Conservation (phyloP, 352 stramenopile genomes). For the Pythium folliculosum region DNA sequence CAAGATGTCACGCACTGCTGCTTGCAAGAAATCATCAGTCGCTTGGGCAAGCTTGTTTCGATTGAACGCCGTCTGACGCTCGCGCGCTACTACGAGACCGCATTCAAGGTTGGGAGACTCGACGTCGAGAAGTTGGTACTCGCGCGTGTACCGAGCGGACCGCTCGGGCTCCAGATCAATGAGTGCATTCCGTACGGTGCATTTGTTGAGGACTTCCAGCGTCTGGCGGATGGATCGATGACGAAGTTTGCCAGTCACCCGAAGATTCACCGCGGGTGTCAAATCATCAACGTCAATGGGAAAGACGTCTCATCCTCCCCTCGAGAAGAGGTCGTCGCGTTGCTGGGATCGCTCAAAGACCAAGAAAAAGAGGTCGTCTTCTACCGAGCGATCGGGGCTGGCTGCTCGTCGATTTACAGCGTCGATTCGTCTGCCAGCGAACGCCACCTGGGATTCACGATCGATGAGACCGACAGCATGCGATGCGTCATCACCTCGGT, state of each 20-base stretch:
- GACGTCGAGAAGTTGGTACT: constrained; percentile 62
- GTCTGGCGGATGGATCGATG: constrained; percentile 37
- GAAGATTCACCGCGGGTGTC: constrained; percentile 51
- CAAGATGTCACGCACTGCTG: constrained; percentile 46
- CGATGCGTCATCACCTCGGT: constrained; percentile 41
- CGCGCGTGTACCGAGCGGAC: constrained; percentile 40
- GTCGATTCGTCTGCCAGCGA: constrained; percentile 29
- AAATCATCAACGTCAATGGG: constrained; percentile 60
- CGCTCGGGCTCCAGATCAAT: constrained; percentile 50
- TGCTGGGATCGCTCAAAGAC: constrained; percentile 40
- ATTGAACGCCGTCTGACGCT: constrained; percentile 51
- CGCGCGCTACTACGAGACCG: constrained; percentile 42
- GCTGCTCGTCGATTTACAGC: constrained; percentile 35
- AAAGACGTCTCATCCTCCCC: constrained; percentile 40
- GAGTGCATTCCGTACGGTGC: constrained; percentile 43
- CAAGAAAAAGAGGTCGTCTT: constrained; percentile 59
- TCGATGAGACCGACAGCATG: constrained; percentile 40
- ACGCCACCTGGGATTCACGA: constrained; percentile 31
- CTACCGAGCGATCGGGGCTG: constrained; percentile 36
- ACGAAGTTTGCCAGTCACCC: constrained; percentile 39
- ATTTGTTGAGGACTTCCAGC: constrained; percentile 54
- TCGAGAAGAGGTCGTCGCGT: constrained; percentile 40
- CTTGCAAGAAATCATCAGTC: constrained; percentile 44
- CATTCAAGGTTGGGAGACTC: constrained; percentile 32
- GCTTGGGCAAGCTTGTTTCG: constrained; percentile 42